Base-by-base conservation (phyloP, 139 green algal genomes). In the Zygnema cylindricum region DNA sequence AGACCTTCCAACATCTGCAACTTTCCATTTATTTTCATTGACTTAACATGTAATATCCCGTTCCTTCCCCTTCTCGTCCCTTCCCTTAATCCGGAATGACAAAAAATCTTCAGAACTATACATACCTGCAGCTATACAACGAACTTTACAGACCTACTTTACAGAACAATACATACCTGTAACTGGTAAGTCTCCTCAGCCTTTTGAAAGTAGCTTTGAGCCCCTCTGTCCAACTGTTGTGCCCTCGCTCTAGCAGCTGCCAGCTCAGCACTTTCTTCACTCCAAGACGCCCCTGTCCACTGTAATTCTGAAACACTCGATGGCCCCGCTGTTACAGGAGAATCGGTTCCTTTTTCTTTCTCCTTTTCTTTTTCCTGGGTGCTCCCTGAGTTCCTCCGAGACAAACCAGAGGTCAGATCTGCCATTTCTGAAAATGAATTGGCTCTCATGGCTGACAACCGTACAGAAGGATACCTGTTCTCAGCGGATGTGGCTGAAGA, bases 151-250 rank as follows among this genome's bases (percentile, higher is more conserved):
- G n/a, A n/a, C n/a, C n/a, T n/a, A n/a, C n/a, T n/a, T n/a, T n/a
- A n/a, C n/a, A n/a, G n/a, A n/a, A n/a, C n/a, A n/a, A n/a, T n/a
- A n/a, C 81, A 36, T 41, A 88, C 83, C 57, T 88, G 83, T 33
- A 88, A 23, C 7, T 78, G 55, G 57, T 88, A 88, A 23, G 76
- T 88, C 83, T 88, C 83, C 83, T 88, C 83, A 22, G 83, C 83
- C 83, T 88, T 55, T 38, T 85, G 69, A 55, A 88, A 88, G 83
- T 88, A 88, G 83, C 69, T 84, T 39, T 77, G 1, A 41, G n/a
- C 36, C n/a, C 39, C 69, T 36, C 57, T 38, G 30, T 87, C 36
- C 83, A 38, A 23, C 33, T 43, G 83, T 35, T 63, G 49, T 16
- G 49, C 49, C 49, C 16, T 63, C 7, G 49, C 49, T 63, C 16